Evolutionary conservation across 2,329 filamentous ascomycete species (phyloP), one percentile per base, ranked within the genome.

Genomic region (Sphaerulina vaccinii): DNA sequence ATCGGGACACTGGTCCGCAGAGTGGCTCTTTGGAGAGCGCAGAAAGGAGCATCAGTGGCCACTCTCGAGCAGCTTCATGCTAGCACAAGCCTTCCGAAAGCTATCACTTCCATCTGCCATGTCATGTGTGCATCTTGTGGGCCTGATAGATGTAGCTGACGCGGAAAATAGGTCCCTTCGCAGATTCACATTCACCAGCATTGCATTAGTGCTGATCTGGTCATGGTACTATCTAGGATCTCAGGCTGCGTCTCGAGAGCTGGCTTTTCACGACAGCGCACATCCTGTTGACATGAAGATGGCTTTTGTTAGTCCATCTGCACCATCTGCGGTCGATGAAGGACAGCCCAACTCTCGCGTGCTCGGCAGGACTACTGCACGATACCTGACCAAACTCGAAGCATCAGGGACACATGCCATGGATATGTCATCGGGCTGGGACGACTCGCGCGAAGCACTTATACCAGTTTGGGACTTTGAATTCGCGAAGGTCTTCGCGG

Each of bases 211-310:
- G 1, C 18, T 24, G 11, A 23, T 42, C n/a, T 42, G 39, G 39
- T 42, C 39, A 42, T 42, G 39, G 39, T 42, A 22, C 21, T 42
- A 42, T 13, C 39, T 42, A 9, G 39, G 39, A 42, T 42, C 39
- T 42, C 39, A 42, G 24, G 39, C 39, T 22, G 39, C 39, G n/a
- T 22, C 39, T 24, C 22, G 39, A 22, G 39, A 42, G 39, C 21
- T 42, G 13, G 18, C 16, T 3, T 42, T 13, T 15, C 21, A 42
- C 39, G 39, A 42, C 21, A 42, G 39, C 24, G 39, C 39, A 42
- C 16, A 13, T 10, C 39, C 39, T 3, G 22, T 22, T 10, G 5
- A 42, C 6, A 9, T 42, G 9, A 3, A 42, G 15, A 42, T 42
- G 39, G 39, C 39, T 2, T 42, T 42, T 13, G 21, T 42, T 15